Evolutionary conservation across 441 rosid species (phyloP).

Genomic region (Hura crepitans): DNA sequence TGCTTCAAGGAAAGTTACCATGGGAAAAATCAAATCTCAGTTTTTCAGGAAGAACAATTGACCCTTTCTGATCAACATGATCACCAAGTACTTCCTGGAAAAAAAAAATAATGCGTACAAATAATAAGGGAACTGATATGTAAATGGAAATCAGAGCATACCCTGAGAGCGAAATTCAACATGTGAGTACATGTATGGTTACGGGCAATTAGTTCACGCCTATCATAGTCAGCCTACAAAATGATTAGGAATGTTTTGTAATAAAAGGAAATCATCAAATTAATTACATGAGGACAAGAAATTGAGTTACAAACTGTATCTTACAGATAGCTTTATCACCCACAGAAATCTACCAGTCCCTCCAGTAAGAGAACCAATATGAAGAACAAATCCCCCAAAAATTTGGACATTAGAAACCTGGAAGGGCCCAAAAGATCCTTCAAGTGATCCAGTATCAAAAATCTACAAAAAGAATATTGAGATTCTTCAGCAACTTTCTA

Average conservation of each 20-base stretch:
- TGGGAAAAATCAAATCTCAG: slow-evolving; percentile 96
- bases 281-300: slow-evolving; percentile 11
- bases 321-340: slow-evolving; percentile 81
- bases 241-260: slow-evolving; percentile 12
- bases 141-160: slow-evolving; percentile 24
- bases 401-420: slow-evolving; percentile 83
- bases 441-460: slow-evolving; percentile 74
- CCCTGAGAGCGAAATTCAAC: slow-evolving; percentile 96
- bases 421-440: slow-evolving; percentile 75
- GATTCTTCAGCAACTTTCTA: slow-evolving; percentile 5
- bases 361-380: slow-evolving; percentile 64
- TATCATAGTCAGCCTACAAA: slow-evolving; percentile 79
- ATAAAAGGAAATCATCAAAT: neutral
- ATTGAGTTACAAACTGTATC: slow-evolving; percentile 35
- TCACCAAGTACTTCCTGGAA: slow-evolving; percentile 87
- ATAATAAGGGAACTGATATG: neutral
- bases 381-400: slow-evolving; percentile 90
- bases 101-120: neutral
- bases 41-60: slow-evolving; percentile 95
- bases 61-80: slow-evolving; percentile 98
- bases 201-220: slow-evolving; percentile 86
- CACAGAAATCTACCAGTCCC: slow-evolving; percentile 41
- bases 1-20: slow-evolving; percentile 41
- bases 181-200: slow-evolving; percentile 97
- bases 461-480: slow-evolving; percentile 53